Base-by-base conservation (phyloP, 441 rosid genomes). In the Viola pubescens region DNA sequence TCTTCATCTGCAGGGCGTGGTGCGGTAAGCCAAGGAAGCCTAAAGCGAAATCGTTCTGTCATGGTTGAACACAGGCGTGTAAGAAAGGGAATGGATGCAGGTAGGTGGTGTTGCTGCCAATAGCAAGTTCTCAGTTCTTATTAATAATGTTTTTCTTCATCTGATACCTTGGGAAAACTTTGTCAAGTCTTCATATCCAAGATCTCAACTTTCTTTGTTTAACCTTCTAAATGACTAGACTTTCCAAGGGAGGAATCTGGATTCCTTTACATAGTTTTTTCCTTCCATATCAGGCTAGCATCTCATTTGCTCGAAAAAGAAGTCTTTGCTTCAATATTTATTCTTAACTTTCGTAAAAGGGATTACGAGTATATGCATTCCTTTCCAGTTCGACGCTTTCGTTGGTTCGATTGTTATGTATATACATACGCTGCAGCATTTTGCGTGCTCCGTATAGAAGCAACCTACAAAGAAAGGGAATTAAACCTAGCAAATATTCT, bases 21-120 rank as follows among this genome's bases (percentile, higher is more conserved):
- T 38, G 73, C 54, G 10, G 71, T 63, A 38, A 54, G 69, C 94
- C 88, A 83, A n/a, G 94, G 88, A 45, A 82, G 75, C 48, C 83
- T 73, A 60, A 83, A 83, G 11, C 89, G 86, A 56, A 80, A 77
- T 14, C 54, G 82, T 0, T 80, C 79, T 19, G 72, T 72, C 86
- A 83, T 83, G 6, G 69, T 5, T 65, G 54, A 63, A 8, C 57
- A 54, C 26, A 61, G 13, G 64, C 34, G 3, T 9, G 5, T 0
- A 10, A 48, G 48, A 40, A 67, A 7, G 58, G 26, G 60, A 55
- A 9, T 39, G 56, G 52, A 44, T 12, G 14, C 4, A 6, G 9
- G 46, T 43, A 44, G 58, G 48, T 40, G 12, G 48, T 39, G 46
- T 57, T 38, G 10, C 48, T 55, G 41, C 52, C 10, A 43, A 68